Base-by-base conservation (phyloP, 2,329 filamentous ascomycete species). In the Alternaria novae-zelandiae region DNA sequence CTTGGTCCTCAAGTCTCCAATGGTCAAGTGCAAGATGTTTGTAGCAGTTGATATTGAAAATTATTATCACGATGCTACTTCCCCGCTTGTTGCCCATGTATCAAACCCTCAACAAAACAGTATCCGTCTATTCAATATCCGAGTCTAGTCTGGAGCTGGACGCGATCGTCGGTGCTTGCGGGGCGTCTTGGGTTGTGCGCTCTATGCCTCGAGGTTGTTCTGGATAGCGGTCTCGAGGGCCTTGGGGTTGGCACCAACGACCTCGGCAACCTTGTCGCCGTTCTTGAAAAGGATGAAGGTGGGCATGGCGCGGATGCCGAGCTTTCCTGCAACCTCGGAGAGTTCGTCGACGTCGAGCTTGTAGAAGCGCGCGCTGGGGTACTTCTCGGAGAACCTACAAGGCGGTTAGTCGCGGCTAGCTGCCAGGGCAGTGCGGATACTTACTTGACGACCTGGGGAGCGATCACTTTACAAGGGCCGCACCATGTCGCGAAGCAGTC, bases 401-500 rank as follows among this genome's bases (percentile, higher is more conserved):
- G 26, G 21, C 2, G 28, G 41, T 69, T 56, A 70, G 30, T 32
- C 55, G 25, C 21, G n/a, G 12, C 36, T 23, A 30, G 7, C 23
- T 30, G 12, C n/a, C 25, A 13, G 58, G 41, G 47, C 17, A 28
- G 5, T 17, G 32, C 12, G 5, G 12, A 59, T 12, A 70, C 88
- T 78, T 82, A 90, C 86, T 90, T 86, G 72, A 86, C 86, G 61
- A 97, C 84, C 66, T 89, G 82, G 63, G 94, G 95, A 17, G 93
- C 88, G 75, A 97, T 96, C 74, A 90, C 87, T 86, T 94, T 97
- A 91, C 95, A 98, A 64, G 95, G 95, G 64, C 93, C 94, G 85
- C 95, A 98, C 94, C 94, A 97, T 67, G 85, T 89, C 60, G 94
- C 94, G 81, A 91, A 94, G 84, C 89, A 94, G 85, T 98, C 95